Evolutionary conservation across 73 alveolate genomes (phyloP).

Genomic region (Paramecium caudatum): DNA sequence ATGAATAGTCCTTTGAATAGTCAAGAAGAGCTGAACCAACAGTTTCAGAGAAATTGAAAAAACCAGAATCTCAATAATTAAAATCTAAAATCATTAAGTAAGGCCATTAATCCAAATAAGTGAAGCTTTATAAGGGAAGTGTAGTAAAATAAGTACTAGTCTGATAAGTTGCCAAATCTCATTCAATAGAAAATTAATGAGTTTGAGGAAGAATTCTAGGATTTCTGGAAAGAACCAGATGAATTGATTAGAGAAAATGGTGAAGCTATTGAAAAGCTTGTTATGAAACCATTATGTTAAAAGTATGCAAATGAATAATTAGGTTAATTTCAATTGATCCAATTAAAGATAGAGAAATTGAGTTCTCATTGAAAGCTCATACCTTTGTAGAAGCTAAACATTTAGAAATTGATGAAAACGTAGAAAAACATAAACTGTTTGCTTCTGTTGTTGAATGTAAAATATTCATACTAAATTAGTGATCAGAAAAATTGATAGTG

Average conservation of each 20-base stretch:
- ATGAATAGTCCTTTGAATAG: constrained; percentile 27
- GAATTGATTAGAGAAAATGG: constrained; percentile 57
- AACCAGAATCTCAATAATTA: not conserved
- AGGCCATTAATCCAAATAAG: not conserved
- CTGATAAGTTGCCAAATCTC: constrained; percentile 10
- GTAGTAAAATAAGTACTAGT: not conserved
- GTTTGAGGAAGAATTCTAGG: constrained; percentile 64
- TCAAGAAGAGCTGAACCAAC: constrained; percentile 59
- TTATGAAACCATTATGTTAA: constrained; percentile 52
- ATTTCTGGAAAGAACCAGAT: constrained; percentile 63
- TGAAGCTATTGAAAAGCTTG: constrained; percentile 62
- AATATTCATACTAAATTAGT: not conserved
- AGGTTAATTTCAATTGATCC: constrained; percentile 39
- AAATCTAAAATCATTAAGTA: constrained; percentile 40
- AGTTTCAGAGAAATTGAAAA: constrained; percentile 35
- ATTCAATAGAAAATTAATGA: not conserved
- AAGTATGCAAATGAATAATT: not conserved
- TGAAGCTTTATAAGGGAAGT: constrained; percentile 61
- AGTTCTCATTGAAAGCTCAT: constrained; percentile 35
- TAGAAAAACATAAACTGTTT: constrained; percentile 26
- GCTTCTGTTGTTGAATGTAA: not conserved
- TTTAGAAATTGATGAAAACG: constrained; percentile 54
- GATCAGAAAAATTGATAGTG: constrained; percentile 32
- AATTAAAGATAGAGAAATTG: constrained; percentile 50
- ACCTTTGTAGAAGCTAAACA: constrained; percentile 46